Base-by-base conservation (phyloP, 169 alveolate genomes). In the Condylostoma magnum region DNA sequence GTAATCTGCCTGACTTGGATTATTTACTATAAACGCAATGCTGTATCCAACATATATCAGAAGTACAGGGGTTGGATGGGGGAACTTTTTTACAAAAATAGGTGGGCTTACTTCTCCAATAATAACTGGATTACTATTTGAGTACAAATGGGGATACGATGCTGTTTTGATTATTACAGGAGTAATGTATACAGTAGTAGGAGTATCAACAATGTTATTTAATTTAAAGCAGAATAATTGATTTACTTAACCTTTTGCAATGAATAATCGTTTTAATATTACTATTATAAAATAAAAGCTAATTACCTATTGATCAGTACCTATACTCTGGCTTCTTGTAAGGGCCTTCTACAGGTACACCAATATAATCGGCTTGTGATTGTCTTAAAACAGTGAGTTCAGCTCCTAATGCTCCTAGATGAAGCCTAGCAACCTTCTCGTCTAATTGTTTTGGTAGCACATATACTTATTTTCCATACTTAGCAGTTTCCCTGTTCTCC, bases 371-470 rank as follows among this genome's bases (percentile, higher is more conserved):
- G 34, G 99, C 98, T 84, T 98, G 99, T 33, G 90, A 97, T 44
- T 75, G 85, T 25, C 98, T 84, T 43, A 97, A 94, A 37, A 80
- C 82, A 43, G 99, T 96, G 37, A 98, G 93, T 67, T 93, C 93
- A 51, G 97, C 98, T 48, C 97, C 98, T 37, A 98, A 93, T 34
- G 97, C 84, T 52, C 91, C 91, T 58, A 98, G 87, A 77, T 98
- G 99, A 41, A 95, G 91, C 68, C 95, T 90, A 34, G 99, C 99
- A 41, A 98, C 99, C 69, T 95, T 95, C 82, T 98, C 99, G 78
- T 98, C 99, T 18, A 98, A 86, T 58, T 87, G 87, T 84, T 96
- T 98, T 27, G 99, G 98, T 72, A 98, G 94, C 30, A 83, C 90
- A 92, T 95, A 94, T 47, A 96, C 98, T 46, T 85, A 73, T 71